These are phyloP conservation scores for Cubamyces sp. DNA, from an alignment of 768 basidiomycete genomes.

Conservation along the genomic window DNA sequence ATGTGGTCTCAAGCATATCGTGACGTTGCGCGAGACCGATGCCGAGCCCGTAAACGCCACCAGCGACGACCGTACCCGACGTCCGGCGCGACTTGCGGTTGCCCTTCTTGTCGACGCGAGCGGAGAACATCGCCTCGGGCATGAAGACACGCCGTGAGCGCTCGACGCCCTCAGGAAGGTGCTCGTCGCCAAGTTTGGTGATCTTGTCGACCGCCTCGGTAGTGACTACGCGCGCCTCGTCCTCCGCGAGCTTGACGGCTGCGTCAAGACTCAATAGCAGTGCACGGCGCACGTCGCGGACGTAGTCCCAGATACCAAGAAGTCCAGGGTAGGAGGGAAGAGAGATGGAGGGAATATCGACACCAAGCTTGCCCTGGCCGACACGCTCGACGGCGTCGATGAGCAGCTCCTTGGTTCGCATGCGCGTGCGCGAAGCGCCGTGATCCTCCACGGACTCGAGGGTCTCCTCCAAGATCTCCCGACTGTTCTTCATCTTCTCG, in stretches of 20 bases:
- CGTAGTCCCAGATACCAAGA: constrained; percentile 84
- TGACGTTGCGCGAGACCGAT: constrained; percentile 78
- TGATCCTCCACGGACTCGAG: constrained; percentile 82
- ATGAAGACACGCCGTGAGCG: constrained; percentile 84
- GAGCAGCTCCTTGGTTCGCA: constrained; percentile 62
- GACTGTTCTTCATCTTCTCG: constrained; percentile 81
- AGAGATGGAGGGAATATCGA: constrained; percentile 46
- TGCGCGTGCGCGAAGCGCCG: constrained; percentile 55
- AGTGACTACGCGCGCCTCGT: constrained; percentile 77
- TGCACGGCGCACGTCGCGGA: constrained; percentile 72
- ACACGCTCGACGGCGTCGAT: constrained; percentile 74
- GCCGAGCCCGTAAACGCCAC: constrained; percentile 79
- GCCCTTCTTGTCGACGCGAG: constrained; percentile 42
- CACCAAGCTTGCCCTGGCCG: constrained; percentile 71
- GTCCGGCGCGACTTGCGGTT: constrained; percentile 40
- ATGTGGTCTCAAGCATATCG: constrained; percentile 78
- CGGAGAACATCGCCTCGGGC: constrained; percentile 96
- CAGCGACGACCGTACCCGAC: constrained; percentile 65
- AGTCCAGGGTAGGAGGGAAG: constrained; percentile 87
- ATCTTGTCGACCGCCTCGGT: constrained; percentile 68
- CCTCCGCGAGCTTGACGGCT: constrained; percentile 78
- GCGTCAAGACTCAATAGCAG: constrained; percentile 83
- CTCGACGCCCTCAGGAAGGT: constrained; percentile 83
- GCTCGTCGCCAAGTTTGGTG: constrained; percentile 67
- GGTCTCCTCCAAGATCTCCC: constrained; percentile 76